phyloP scores from a whole-genome alignment of 176 grass and related monocot genomes.

The Eleusine coracana region DNA sequence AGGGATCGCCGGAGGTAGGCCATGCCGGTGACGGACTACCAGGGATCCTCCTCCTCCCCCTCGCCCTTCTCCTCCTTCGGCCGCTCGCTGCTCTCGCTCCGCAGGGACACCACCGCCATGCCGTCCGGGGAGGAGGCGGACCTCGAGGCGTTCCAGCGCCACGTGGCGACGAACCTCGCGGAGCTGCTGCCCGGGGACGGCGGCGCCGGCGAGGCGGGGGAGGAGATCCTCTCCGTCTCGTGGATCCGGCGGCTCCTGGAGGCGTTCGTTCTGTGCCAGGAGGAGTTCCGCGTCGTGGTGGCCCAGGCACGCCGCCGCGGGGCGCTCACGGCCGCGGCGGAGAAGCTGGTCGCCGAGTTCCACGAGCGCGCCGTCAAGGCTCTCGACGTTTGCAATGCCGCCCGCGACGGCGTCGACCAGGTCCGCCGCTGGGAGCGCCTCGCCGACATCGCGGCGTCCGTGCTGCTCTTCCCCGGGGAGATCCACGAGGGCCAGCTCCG shows the following conservation, averaged over 20 bases:
- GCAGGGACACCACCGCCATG: slow-evolving; percentile 56
- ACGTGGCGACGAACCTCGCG: slow-evolving; percentile 55
- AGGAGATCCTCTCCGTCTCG: slow-evolving; percentile 66
- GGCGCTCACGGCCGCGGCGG: slow-evolving; percentile 44
- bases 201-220: slow-evolving; percentile 15
- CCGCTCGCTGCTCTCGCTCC: slow-evolving; percentile 57
- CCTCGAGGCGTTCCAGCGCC: slow-evolving; percentile 81
- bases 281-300: slow-evolving; percentile 79
- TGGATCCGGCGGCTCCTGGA: slow-evolving; percentile 88
- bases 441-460: slow-evolving; percentile 67
- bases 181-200: slow-evolving; percentile 47
- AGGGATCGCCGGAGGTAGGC: slow-evolving; percentile 33
- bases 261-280: slow-evolving; percentile 77
- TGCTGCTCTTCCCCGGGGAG: slow-evolving; percentile 48
- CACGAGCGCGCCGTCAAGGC: slow-evolving; percentile 86
- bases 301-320: slow-evolving; percentile 63
- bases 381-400: slow-evolving; percentile 94
- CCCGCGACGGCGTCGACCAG: slow-evolving; percentile 79
- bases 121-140: slow-evolving; percentile 51
- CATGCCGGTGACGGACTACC: slow-evolving; percentile 89
- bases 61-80: slow-evolving; percentile 60
- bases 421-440: slow-evolving; percentile 74
- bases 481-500: slow-evolving; percentile 67
- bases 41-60: slow-evolving; percentile 51
- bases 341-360: slow-evolving; percentile 77